These are phyloP conservation scores for Phytophthora cryptogea DNA, from an alignment of 352 stramenopile genomes.

Conservation along the genomic window DNA sequence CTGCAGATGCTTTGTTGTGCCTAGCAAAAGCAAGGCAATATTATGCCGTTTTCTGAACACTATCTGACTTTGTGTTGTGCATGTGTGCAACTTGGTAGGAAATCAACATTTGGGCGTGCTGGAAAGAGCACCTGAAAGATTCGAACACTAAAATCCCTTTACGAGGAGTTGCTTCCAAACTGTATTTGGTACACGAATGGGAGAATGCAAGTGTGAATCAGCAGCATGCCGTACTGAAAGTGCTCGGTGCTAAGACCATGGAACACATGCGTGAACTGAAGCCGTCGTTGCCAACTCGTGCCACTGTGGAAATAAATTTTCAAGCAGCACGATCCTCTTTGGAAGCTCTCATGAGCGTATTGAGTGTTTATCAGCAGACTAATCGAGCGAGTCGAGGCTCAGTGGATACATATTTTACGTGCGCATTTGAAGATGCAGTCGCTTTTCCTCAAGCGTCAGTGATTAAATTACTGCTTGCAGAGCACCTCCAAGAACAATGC, in stretches of 20 bases:
- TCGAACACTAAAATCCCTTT: conserved; percentile 43
- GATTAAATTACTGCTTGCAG: conserved; percentile 69
- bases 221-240: conserved; percentile 22
- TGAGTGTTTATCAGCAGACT: conserved; percentile 16
- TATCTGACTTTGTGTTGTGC: conserved; percentile 6
- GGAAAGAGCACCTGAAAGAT: conserved; percentile 42
- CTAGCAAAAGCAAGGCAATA: too few relatives aligned
- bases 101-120: conserved; percentile 70
- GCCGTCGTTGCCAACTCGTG: conserved; percentile 5
- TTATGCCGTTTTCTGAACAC: too few relatives aligned
- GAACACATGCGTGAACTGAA: conserved; percentile 27
- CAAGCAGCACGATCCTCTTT: conserved; percentile 25
- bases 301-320: conserved; percentile 6
- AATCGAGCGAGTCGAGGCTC: neutral
- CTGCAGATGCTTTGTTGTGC: neutral
- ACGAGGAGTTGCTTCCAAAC: conserved; percentile 53
- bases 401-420: conserved; percentile 50
- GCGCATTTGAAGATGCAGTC: conserved; percentile 45
- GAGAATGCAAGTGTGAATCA: conserved; percentile 21
- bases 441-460: conserved; percentile 52
- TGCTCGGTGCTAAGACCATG: conserved; percentile 23
- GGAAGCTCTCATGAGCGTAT: conserved; percentile 27
- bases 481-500: conserved; percentile 76
- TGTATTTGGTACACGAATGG: conserved; percentile 59
- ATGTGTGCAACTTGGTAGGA: conserved; percentile 41